Evolutionary conservation across 139 green algal species (phyloP), one percentile per base, ranked within the genome.

Genomic region (Edaphochlamys debaryana): DNA sequence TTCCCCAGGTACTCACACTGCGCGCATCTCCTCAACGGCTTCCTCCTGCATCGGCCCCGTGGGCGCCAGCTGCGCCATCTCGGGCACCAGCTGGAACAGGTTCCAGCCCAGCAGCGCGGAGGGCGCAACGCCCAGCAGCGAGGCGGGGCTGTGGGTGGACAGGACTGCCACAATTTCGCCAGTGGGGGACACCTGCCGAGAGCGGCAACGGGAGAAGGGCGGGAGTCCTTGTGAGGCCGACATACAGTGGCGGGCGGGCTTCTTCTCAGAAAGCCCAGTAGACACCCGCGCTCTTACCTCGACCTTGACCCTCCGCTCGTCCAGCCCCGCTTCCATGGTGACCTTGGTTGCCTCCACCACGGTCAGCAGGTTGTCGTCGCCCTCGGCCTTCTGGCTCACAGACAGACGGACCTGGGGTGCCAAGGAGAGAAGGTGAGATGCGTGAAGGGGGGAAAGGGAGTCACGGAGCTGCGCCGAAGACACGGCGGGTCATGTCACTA

Each of bases 81-180:
- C 63, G 1, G 63, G 63, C 15, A 69, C 41, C 23, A 69, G 32
- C 32, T 69, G 41, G 45, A 54, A 45, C 42, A 89, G 22, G 27
- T 37, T 77, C n/a, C 36, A 63, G 45, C 85, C 79, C 9, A 77
- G 2, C 34, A 86, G n/a, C 34, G 8, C 17, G 17, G 38, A 17
- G 6, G 72, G 72, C 27, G 77, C 67, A 5, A 79, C n/a, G 7
- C 79, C 79, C 79, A 89, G 85, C 73, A 89, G 74, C 17, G 36
- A 23, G 7, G 25, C 19, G 32, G 63, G 41, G 63, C 63, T 30
- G 9, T n/a, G n/a, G n/a, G n/a, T n/a, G n/a, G 85, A 67, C n/a
- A 67, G 54, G 63, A 69, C 56, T 32, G 67, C 66, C 27, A 81
- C 17, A 15, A 89, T 77, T 11, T 32, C 27, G 9, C 85, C 85